Evolutionary conservation across 345 rosid genomes (phyloP), one percentile per base, ranked within the genome.

Genomic region (Lepidium aucheri): DNA sequence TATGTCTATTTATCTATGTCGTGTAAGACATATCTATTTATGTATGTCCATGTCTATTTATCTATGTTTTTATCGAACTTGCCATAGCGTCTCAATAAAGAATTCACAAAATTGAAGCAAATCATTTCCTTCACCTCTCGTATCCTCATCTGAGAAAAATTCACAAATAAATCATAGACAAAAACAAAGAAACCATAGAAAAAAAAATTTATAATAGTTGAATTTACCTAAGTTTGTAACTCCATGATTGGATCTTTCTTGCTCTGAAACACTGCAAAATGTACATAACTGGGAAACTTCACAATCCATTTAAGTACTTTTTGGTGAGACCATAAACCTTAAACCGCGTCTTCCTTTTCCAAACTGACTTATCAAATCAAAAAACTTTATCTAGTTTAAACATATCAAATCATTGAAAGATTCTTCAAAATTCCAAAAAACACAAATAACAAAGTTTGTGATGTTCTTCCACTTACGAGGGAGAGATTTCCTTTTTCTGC

Each of bases 101-200:
- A 83, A 93, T 65, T 90, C 97, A 13, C 81, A 78, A 58, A 93
- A 89, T 6, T 74, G 76, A 8, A 95, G 88, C 80, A 81, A 60
- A 65, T 68, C 68, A 67, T 77, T 77, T 7, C 63, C 76, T 58
- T 76, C 81, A 34, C 67, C 73, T 57, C 60, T 72, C 70, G 77
- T 88, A 47, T 76, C 96, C 9, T 76, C 72, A 35, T 81, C 97
- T 87, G 78, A 36, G 67, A 78, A 36, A 13, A 6, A 49, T 39
- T 22, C 8, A 20, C 26, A 5, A 36, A 12, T 38, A n/a, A 38
- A 38, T 56, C 17, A 41, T n/a, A 30, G 22, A 52, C n/a, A 56
- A 14, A 47, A 46, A 8, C 2, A 34, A 43, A 14, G 2, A 32
- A 42, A 15, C 39, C 58, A 33, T 34, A 43, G 22, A 7, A 42